Conservation (phyloP, 2,329 filamentous ascomycete genomes). For the Didymellaceae sp. region DNA sequence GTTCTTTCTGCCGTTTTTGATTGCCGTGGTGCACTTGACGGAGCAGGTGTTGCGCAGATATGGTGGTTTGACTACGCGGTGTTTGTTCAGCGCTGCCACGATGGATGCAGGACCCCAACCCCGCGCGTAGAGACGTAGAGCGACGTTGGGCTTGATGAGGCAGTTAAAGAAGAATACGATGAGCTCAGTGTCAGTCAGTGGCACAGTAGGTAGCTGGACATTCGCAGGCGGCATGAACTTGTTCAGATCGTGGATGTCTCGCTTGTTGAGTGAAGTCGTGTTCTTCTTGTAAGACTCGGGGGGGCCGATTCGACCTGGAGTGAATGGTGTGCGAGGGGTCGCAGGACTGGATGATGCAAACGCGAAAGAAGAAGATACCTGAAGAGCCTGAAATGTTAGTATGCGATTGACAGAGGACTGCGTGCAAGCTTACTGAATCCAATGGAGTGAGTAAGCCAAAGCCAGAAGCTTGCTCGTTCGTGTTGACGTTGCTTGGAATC, state of each 20-base stretch:
- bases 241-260: slow-evolving; percentile 27
- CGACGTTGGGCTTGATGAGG: slow-evolving; percentile 27
- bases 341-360: not conserved
- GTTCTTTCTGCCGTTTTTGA: slow-evolving; percentile 25
- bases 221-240: slow-evolving; percentile 21
- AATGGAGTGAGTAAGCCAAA: slow-evolving; percentile 17
- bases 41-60: slow-evolving; percentile 41
- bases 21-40: slow-evolving; percentile 36
- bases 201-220: slow-evolving; percentile 28
- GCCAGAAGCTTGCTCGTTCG: not conserved
- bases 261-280: slow-evolving; percentile 22
- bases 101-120: slow-evolving; percentile 35
- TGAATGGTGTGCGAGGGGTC: slow-evolving; percentile 14
- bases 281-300: slow-evolving; percentile 9
- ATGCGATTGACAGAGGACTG: not conserved
- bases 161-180: slow-evolving; percentile 45
- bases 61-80: slow-evolving; percentile 30
- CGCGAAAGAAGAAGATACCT: not conserved
- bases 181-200: slow-evolving; percentile 38
- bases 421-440: slow-evolving; percentile 15
- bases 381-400: not conserved
- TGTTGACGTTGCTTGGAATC: slow-evolving; percentile 9
- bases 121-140: slow-evolving; percentile 35
- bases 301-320: slow-evolving; percentile 22
- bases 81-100: slow-evolving; percentile 27